Evolutionary conservation across 2,329 filamentous ascomycete genomes (phyloP).

Genomic region (Diplodia scrobiculata): DNA sequence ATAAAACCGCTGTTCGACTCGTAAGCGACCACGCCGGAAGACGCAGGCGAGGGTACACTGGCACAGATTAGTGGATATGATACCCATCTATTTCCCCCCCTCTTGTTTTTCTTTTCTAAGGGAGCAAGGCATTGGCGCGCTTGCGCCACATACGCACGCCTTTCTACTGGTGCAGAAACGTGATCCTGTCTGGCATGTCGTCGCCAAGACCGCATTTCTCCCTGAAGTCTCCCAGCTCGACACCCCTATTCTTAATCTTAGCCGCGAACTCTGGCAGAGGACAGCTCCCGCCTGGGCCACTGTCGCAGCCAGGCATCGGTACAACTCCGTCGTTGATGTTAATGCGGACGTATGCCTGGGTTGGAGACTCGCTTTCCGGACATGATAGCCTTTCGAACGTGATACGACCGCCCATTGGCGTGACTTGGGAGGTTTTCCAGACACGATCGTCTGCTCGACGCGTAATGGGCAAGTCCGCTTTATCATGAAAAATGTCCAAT

Average conservation of each 20-base stretch:
- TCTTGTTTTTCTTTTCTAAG: not conserved
- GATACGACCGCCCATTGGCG: slow-evolving; percentile 61
- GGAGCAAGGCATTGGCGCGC: not conserved
- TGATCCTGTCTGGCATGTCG: slow-evolving; percentile 48
- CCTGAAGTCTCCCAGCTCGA: slow-evolving; percentile 52
- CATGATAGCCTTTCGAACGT: slow-evolving; percentile 59
- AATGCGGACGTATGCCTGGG: slow-evolving; percentile 51
- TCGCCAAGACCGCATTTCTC: slow-evolving; percentile 52
- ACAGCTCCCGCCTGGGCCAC: slow-evolving; percentile 54
- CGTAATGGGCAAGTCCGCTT: slow-evolving; percentile 51
- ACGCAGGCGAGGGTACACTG: slow-evolving; percentile 15
- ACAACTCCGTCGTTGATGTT: slow-evolving; percentile 62
- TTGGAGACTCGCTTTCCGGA: slow-evolving; percentile 26
- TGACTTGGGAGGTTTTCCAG: slow-evolving; percentile 59
- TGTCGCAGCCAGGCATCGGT: slow-evolving; percentile 51
- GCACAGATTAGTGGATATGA: slow-evolving; percentile 1
- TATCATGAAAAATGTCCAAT: slow-evolving; percentile 53
- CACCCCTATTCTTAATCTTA: slow-evolving; percentile 46
- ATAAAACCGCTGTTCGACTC: slow-evolving; percentile 20
- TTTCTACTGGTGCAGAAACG: slow-evolving; percentile 53
- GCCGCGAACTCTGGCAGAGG: slow-evolving; percentile 49
- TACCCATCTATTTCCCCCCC: not conserved
- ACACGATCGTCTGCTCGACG: slow-evolving; percentile 49
- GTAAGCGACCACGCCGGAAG: slow-evolving; percentile 14
- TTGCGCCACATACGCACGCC: slow-evolving; percentile 6